Base-by-base conservation (phyloP, 345 rosid species). In the Eucalyptus guilfoylei region DNA sequence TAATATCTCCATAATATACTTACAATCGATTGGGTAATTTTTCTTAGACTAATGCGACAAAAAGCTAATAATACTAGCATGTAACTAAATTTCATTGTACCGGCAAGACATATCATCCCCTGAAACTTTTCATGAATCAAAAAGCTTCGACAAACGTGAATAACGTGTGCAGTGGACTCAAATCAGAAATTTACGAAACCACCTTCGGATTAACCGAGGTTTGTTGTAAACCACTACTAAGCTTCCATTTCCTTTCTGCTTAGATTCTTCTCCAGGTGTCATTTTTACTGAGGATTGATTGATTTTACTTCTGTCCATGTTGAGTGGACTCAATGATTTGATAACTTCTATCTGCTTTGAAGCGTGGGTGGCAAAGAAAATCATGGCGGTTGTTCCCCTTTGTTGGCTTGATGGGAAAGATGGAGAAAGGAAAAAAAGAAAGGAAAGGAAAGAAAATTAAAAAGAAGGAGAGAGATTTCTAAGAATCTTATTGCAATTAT, bases 311-410 rank as follows among this genome's bases (percentile, higher is more conserved):
- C 42, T 37, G 28, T 37, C 83, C 13, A 19, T 37, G 83, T 76
- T 76, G 45, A 76, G 47, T 76, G 83, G 81, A 76, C 83, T 76
- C 45, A 21, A 76, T 76, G 83, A 76, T 76, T 76, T 21, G 83
- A 37, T 21, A 44, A 37, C 47, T 76, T 40, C 47, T 3, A 37
- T 72, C 47, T 76, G 1, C 83, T 76, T 76, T 76, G 83, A 76
- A 76, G 45, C 47, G 83, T 76, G 83, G 23, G 83, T 76, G 83
- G 83, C 83, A 76, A 76, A 76, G 83, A 76, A 76, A 76, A 76
- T 76, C 45, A 76, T 37, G 83, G 45, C 47, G 12, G 9, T 37
- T 76, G 83, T 37, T 76, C 28, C 45, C 28, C 83, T 21, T 76
- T 40, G 83, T 37, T 76, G 47, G 45, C 42, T 11, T 76, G 83